Percentiles rank a stretch among this genome's conserved stretches.
phyloP scores from a whole-genome alignment of 2,329 filamentous ascomycete genomes.

The Dothistroma septosporum region DNA sequence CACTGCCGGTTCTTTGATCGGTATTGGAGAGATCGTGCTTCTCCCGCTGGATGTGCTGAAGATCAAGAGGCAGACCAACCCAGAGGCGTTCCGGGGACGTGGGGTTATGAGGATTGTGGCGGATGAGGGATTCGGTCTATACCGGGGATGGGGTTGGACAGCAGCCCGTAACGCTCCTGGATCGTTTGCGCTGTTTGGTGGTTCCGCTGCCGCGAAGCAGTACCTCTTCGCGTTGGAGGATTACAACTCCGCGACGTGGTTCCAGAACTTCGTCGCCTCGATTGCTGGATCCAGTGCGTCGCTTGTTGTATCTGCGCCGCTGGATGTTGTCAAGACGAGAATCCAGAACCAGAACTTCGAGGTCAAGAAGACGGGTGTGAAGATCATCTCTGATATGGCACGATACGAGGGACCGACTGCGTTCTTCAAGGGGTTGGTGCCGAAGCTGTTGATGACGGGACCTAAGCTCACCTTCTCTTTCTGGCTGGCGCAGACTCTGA shows the following conservation, averaged over 20 bases:
- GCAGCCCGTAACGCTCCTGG: conserved; percentile 94
- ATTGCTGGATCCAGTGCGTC: conserved; percentile 92
- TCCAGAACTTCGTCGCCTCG: conserved; percentile 95
- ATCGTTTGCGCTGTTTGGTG: conserved; percentile 97
- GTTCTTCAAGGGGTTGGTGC: conserved; percentile 97
- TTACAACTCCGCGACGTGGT: conserved; percentile 93
- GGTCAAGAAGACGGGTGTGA: conserved; percentile 90
- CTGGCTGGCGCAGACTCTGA: conserved; percentile 98
- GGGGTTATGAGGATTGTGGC: conserved; percentile 83
- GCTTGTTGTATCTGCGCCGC: conserved; percentile 89
- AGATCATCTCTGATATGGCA: conserved; percentile 87
- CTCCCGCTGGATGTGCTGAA: conserved; percentile 95
- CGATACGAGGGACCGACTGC: conserved; percentile 78
- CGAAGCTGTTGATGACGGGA: conserved; percentile 98
- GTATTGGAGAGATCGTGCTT: conserved; percentile 94
- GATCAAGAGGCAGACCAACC: conserved; percentile 99
- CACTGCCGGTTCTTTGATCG: conserved; percentile 88
- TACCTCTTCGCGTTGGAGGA: conserved; percentile 85
- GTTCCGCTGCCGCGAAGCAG: conserved; percentile 95
- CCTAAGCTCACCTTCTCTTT: conserved; percentile 99
- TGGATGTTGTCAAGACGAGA: conserved; percentile 97
- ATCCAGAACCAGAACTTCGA: conserved; percentile 99
- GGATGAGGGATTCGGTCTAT: conserved; percentile 92
- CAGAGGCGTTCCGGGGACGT: conserved; percentile 92
- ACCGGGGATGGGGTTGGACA: conserved; percentile 96